Conservation (phyloP, 1,284 basidiomycete species). For the Kalmanozyma brasiliensis region DNA sequence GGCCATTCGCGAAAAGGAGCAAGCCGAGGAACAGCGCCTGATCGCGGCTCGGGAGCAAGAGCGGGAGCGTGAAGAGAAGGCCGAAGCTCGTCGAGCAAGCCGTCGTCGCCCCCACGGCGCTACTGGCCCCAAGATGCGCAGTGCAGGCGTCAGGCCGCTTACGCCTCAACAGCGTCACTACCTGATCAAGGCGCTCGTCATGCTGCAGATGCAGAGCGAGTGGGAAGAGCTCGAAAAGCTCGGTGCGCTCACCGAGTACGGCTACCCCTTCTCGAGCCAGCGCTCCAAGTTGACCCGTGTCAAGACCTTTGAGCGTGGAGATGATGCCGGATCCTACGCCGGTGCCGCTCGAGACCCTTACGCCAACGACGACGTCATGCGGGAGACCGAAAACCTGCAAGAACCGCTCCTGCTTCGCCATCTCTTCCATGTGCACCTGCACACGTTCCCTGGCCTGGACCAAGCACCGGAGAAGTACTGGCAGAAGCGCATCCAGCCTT, state of each 20-base stretch:
- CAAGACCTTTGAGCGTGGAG: conserved; percentile 51
- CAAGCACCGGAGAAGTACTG: conserved; percentile 61
- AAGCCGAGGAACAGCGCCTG: conserved; percentile 42
- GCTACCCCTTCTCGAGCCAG: conserved; percentile 60
- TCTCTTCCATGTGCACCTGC: conserved; percentile 64
- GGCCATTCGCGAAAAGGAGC: conserved; percentile 37
- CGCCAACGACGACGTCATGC: conserved; percentile 53
- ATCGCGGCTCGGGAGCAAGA: conserved; percentile 37
- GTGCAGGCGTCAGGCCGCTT: conserved; percentile 31
- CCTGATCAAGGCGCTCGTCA: conserved; percentile 63
- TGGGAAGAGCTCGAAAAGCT: conserved; percentile 59
- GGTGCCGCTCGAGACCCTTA: conserved; percentile 57
- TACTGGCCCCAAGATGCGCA: conserved; percentile 27
- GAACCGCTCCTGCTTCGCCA: conserved; percentile 64
- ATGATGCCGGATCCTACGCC: conserved; percentile 46
- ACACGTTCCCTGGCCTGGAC: conserved; percentile 59
- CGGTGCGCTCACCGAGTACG: conserved; percentile 61
- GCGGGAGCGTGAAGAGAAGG: conserved; percentile 33
- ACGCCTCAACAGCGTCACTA: conserved; percentile 65
- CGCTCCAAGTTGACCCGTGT: conserved; percentile 51
- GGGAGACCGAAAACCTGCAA: conserved; percentile 50
- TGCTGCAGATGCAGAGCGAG: conserved; percentile 64
- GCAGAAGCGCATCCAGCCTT: conserved; percentile 63
- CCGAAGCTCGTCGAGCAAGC: conserved; percentile 36
- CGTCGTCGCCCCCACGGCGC: conserved; percentile 36